These are phyloP conservation scores for Megacollybia marginata DNA, from an alignment of 768 basidiomycete species.

Conservation along the genomic window DNA sequence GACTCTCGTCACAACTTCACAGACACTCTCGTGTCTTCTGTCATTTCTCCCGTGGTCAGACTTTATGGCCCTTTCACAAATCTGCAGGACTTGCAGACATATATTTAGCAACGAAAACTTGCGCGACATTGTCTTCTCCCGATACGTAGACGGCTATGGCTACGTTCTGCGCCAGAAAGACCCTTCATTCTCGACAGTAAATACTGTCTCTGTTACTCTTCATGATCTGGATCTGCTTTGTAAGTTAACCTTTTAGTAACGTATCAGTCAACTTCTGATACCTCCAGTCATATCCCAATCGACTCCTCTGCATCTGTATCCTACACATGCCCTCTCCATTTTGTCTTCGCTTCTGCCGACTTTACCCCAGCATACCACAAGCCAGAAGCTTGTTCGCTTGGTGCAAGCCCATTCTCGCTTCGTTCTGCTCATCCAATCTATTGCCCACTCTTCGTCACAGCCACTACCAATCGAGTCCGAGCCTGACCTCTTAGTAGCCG, in stretches of 20 bases:
- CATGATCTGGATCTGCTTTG: conserved; percentile 58
- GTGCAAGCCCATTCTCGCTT: conserved; percentile 66
- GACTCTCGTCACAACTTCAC: not conserved
- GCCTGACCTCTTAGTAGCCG: conserved; percentile 20
- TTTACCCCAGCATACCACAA: conserved; percentile 21
- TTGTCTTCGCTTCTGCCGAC: conserved; percentile 32
- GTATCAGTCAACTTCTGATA: conserved; percentile 4
- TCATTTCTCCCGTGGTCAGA: conserved; percentile 30
- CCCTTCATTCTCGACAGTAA: conserved; percentile 20
- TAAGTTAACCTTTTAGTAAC: conserved; percentile 30
- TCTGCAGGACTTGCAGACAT: conserved; percentile 23
- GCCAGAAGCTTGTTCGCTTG: conserved; percentile 35
- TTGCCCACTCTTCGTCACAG: conserved; percentile 54
- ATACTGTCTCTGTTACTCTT: conserved; percentile 45
- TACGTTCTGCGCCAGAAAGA: conserved; percentile 34
- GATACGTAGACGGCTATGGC: conserved; percentile 54
- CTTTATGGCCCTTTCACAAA: conserved; percentile 28
- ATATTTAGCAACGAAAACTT: conserved; percentile 21
- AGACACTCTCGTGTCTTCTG: conserved; percentile 11
- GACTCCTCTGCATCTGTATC: conserved; percentile 62
- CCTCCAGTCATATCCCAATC: conserved; percentile 56
- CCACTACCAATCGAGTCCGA: conserved; percentile 41
- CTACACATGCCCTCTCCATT: conserved; percentile 54
- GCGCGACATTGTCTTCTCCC: conserved; percentile 33
- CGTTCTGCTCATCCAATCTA: conserved; percentile 64